phyloP scores from a whole-genome alignment of 2,329 filamentous ascomycete genomes.

The Cryphonectria naterciae region DNA sequence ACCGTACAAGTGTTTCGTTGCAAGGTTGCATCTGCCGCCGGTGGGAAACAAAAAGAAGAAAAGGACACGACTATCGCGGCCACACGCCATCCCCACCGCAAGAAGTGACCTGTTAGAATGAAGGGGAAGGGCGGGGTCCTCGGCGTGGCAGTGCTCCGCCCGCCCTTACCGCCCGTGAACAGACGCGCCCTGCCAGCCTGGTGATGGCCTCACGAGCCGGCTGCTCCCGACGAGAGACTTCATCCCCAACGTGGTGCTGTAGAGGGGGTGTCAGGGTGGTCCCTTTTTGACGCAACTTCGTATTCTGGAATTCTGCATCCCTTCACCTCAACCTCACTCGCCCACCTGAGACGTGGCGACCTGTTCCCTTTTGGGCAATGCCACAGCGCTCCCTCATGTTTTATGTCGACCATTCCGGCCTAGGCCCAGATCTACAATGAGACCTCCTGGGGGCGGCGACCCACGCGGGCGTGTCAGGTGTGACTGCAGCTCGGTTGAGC shows the following conservation, averaged over 20 bases:
- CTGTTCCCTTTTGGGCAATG: slow-evolving; percentile 18
- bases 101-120: neutral
- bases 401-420: slow-evolving; percentile 21
- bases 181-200: neutral
- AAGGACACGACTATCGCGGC: neutral
- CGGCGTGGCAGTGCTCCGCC: slow-evolving; percentile 9
- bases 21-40: neutral
- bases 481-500: neutral
- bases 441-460: slow-evolving; percentile 12
- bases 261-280: neutral
- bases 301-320: slow-evolving; percentile 16
- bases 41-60: neutral
- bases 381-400: slow-evolving; percentile 7
- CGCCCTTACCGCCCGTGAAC: slow-evolving; percentile 2
- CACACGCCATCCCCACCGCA: neutral
- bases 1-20: neutral
- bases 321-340: slow-evolving; percentile 1
- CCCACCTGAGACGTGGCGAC: slow-evolving; percentile 23
- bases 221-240: neutral
- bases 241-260: neutral
- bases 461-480: slow-evolving; percentile 11
- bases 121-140: slow-evolving; percentile 4
- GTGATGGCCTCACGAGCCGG: neutral
- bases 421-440: slow-evolving; percentile 11
- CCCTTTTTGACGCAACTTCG: slow-evolving; percentile 11